phyloP scores from a whole-genome alignment of 2,329 filamentous ascomycete species.

The Harringtonia lauricola region DNA sequence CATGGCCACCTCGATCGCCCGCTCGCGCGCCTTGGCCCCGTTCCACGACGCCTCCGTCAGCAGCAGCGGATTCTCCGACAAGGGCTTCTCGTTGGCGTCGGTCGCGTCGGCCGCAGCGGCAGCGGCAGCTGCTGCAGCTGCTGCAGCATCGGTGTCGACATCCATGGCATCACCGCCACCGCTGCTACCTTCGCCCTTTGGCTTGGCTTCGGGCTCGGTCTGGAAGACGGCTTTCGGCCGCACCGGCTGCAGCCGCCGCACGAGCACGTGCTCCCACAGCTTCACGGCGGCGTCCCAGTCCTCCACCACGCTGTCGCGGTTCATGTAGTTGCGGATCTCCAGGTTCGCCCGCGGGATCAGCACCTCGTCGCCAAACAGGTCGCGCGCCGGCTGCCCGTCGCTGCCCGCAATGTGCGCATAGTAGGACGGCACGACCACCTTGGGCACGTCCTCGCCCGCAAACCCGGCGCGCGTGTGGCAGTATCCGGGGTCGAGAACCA shows the following conservation, averaged over 20 bases:
- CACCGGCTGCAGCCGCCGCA: conserved; percentile 73
- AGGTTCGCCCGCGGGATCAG: conserved; percentile 66
- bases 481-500: conserved; percentile 92
- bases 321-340: conserved; percentile 88
- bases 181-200: conserved; percentile 51
- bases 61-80: conserved; percentile 81
- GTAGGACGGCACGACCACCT: conserved; percentile 82
- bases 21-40: conserved; percentile 74
- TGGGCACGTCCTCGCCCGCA: conserved; percentile 93
- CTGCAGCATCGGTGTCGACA: conserved; percentile 55
- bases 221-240: conserved; percentile 21
- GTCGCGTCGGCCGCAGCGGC: too few species aligned
- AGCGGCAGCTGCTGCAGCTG: too few species aligned
- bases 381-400: conserved; percentile 35
- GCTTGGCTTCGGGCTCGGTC: conserved; percentile 47
- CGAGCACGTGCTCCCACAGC: conserved; percentile 88
- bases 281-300: conserved; percentile 90
- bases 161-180: conserved; percentile 40
- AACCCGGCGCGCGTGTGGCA: conserved; percentile 88
- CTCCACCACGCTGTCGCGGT: conserved; percentile 78
- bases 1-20: conserved; percentile 92
- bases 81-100: conserved; percentile 57
- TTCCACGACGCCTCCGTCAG: conserved; percentile 97
- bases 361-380: conserved; percentile 83
- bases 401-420: conserved; percentile 50